These are phyloP conservation scores for Ophiorrhiza pumila DNA, from an alignment of 257 asterid species.

Conservation along the genomic window DNA sequence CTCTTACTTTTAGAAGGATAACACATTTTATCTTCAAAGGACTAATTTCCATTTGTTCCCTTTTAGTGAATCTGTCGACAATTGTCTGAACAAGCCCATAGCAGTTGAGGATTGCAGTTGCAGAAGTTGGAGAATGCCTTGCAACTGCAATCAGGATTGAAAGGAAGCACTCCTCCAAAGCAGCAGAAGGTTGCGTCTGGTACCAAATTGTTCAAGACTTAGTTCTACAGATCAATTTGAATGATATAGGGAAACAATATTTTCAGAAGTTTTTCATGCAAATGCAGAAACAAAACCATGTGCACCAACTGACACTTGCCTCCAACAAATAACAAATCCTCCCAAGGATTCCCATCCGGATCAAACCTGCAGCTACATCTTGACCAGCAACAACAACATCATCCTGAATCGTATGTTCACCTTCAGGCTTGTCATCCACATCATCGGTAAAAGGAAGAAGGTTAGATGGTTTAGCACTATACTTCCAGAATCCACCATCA, in stretches of 20 bases:
- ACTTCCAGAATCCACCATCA: conserved; percentile 98
- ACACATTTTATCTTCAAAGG: conserved; percentile 73
- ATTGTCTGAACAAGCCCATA: conserved; percentile 74
- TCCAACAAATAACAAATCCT: conserved; percentile 77
- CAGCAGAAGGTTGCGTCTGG: conserved; percentile 63
- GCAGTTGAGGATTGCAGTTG: conserved; percentile 66
- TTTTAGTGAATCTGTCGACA: conserved; percentile 54
- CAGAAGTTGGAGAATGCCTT: conserved; percentile 90
- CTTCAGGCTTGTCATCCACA: conserved; percentile 44
- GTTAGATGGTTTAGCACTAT: conserved; percentile 76
- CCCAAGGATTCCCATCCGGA: conserved; percentile 86
- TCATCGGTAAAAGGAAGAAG: conserved; percentile 41
- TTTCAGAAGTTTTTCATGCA: conserved; percentile 1
- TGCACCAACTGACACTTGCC: conserved; percentile 48
- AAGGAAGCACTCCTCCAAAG: conserved; percentile 74
- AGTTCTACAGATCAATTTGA: neutral
- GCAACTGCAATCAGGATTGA: conserved; percentile 79
- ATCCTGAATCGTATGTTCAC: conserved; percentile 75
- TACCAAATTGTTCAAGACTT: conserved; percentile 19
- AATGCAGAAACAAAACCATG: conserved; percentile 3
- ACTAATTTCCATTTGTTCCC: conserved; percentile 48
- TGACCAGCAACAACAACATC: conserved; percentile 83
- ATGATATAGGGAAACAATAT: neutral
- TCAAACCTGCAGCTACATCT: conserved; percentile 91
- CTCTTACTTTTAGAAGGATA: conserved; percentile 68